Evolutionary conservation across 192 early-diverging fungal species (phyloP).

Genomic region (Spizellomyces sp.): DNA sequence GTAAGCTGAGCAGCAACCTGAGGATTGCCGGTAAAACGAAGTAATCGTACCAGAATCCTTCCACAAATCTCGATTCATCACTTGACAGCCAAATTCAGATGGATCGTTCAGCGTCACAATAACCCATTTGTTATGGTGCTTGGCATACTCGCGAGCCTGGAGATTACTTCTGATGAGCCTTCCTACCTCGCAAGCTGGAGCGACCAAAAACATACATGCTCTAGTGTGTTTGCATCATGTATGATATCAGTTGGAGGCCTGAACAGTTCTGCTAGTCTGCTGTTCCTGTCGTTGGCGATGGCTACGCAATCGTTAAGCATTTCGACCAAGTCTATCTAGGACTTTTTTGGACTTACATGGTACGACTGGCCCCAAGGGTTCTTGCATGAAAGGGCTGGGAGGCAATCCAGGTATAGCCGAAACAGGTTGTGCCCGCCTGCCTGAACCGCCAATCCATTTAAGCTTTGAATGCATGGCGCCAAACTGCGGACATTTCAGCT

Average conservation of each 20-base stretch:
- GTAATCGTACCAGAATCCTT: constrained; percentile 54
- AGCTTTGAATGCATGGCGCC: neutral
- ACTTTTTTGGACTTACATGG: neutral
- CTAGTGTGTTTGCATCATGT: constrained; percentile 62
- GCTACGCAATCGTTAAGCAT: neutral
- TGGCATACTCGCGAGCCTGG: constrained; percentile 67
- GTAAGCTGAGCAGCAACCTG: neutral
- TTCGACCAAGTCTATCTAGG: neutral
- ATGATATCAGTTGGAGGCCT: constrained; percentile 89
- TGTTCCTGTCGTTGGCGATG: neutral
- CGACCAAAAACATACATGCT: neutral
- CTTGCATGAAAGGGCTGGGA: neutral
- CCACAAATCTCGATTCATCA: constrained; percentile 95
- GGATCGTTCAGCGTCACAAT: constrained; percentile 85
- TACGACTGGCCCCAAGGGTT: neutral
- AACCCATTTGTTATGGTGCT: constrained; percentile 72
- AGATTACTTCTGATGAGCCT: neutral
- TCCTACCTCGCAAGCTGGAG: too few relatives aligned
- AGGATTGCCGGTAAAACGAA: neutral
- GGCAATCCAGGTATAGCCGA: neutral
- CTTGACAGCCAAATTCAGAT: constrained; percentile 83
- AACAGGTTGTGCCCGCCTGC: too few relatives aligned
- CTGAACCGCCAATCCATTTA: too few relatives aligned
- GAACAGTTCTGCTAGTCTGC: constrained; percentile 69
- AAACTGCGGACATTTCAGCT: neutral